These are phyloP conservation scores for Penicillium fimorum DNA, from an alignment of 495 filamentous ascomycete genomes.

Conservation along the genomic window DNA sequence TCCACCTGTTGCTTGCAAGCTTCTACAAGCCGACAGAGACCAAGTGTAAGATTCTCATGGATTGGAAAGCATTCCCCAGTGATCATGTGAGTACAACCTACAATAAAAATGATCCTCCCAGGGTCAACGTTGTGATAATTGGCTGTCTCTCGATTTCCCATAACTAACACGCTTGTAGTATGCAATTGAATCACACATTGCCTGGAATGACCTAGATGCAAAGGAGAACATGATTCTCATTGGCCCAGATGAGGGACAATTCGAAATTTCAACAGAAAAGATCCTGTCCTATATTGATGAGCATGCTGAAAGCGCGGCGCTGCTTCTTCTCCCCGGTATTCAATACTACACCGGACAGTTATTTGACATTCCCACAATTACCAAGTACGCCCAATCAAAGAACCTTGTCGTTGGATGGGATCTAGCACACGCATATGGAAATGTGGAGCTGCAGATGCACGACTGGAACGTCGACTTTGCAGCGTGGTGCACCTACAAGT, in stretches of 20 bases:
- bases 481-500: slow-evolving; percentile 96
- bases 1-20: slow-evolving; percentile 84
- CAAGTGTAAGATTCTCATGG: slow-evolving; percentile 83
- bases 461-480: slow-evolving; percentile 96
- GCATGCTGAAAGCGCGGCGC: slow-evolving; percentile 70
- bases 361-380: slow-evolving; percentile 86
- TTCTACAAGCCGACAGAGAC: slow-evolving; percentile 81
- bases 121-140: not conserved
- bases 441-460: slow-evolving; percentile 77
- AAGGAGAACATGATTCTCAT: slow-evolving; percentile 73
- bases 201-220: slow-evolving; percentile 69
- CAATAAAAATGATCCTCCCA: not conserved
- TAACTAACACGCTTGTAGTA: slow-evolving; percentile 53
- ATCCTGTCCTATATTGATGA: slow-evolving; percentile 72
- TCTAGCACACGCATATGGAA: slow-evolving; percentile 91
- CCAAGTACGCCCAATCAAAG: slow-evolving; percentile 69
- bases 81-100: slow-evolving; percentile 66
- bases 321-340: slow-evolving; percentile 85
- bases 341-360: slow-evolving; percentile 95
- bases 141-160: not conserved
- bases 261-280: slow-evolving; percentile 64
- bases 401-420: slow-evolving; percentile 88
- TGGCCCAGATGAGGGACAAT: slow-evolving; percentile 53
- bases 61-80: slow-evolving; percentile 92
- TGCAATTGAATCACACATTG: slow-evolving; percentile 85